Evolutionary conservation across 805 yeast genomes (phyloP).

Genomic region (Candida morakotiae): DNA sequence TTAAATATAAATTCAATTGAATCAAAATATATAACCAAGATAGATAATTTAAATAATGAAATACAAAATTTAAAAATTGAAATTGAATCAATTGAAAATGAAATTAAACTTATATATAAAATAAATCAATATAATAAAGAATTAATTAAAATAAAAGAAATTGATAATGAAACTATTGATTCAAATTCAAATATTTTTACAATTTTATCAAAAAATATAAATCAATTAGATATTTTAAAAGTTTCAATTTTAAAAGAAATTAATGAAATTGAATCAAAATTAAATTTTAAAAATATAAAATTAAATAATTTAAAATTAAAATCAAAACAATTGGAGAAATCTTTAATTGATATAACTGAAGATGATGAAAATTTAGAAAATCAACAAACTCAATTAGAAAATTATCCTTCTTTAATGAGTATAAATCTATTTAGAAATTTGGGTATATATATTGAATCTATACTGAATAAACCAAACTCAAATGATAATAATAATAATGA

Average conservation of each 20-base stretch:
- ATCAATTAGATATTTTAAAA: slow-evolving; percentile 41
- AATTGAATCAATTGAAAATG: slow-evolving; percentile 11
- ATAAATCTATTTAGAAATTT: slow-evolving; percentile 56
- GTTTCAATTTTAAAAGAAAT: slow-evolving; percentile 50
- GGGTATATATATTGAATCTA: slow-evolving; percentile 49
- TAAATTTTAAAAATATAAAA: slow-evolving; percentile 28
- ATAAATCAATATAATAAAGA: slow-evolving; percentile 20
- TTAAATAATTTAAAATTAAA: slow-evolving; percentile 34
- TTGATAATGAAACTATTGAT: background rate
- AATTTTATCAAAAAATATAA: slow-evolving; percentile 22
- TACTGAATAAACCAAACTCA: too few species aligned
- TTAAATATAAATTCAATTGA: slow-evolving; percentile 29
- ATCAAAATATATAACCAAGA: slow-evolving; percentile 21
- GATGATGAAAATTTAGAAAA: too few species aligned
- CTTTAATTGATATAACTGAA: slow-evolving; percentile 23
- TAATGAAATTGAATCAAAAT: slow-evolving; percentile 44
- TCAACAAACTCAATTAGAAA: background rate
- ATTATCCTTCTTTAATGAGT: slow-evolving; percentile 46
- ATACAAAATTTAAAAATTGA: slow-evolving; percentile 10
- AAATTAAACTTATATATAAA: slow-evolving; percentile 16
- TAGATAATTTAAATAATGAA: slow-evolving; percentile 11
- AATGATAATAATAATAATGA: too few species aligned
- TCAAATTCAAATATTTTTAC: slow-evolving; percentile 20
- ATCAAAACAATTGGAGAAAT: slow-evolving; percentile 32
- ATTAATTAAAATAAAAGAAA: slow-evolving; percentile 9